Evolutionary conservation across 768 basidiomycete species (phyloP).

Genomic region (Trametes cubensis): DNA sequence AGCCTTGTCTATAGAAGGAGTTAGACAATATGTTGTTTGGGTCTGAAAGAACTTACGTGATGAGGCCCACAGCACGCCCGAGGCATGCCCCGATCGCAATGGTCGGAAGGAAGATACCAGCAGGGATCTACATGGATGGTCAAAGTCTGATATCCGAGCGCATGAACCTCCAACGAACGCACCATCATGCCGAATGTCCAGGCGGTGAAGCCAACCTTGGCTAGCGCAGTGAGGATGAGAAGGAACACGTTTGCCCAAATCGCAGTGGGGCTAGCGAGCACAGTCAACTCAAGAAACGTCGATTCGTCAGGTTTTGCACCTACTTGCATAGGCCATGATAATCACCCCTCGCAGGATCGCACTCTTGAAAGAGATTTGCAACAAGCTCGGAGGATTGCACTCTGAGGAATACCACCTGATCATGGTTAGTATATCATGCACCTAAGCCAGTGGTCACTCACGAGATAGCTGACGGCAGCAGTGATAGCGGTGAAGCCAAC

Average conservation of each 20-base stretch:
- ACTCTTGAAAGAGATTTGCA: constrained; percentile 82
- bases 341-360: constrained; percentile 65
- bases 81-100: constrained; percentile 76
- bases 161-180: constrained; percentile 11
- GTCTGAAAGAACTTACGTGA: constrained; percentile 51
- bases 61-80: constrained; percentile 68
- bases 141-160: neutral
- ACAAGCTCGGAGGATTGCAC: constrained; percentile 82
- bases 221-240: constrained; percentile 58
- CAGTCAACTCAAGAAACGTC: too few relatives aligned
- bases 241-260: constrained; percentile 70
- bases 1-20: constrained; percentile 52
- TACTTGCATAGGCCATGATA: constrained; percentile 84
- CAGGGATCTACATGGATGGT: constrained; percentile 55
- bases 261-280: constrained; percentile 54
- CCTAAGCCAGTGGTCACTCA: constrained; percentile 33
- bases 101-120: constrained; percentile 76
- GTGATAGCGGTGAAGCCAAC: constrained; percentile 63
- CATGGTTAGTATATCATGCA: neutral
- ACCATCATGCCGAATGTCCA: constrained; percentile 86
- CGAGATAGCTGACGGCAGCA: constrained; percentile 71
- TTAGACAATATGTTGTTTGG: constrained; percentile 3
- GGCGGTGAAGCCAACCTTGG: constrained; percentile 65
- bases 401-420: constrained; percentile 69
- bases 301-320: too few relatives aligned